Base-by-base conservation (phyloP, 2,329 filamentous ascomycete species). In the Colletotrichum sojae region DNA sequence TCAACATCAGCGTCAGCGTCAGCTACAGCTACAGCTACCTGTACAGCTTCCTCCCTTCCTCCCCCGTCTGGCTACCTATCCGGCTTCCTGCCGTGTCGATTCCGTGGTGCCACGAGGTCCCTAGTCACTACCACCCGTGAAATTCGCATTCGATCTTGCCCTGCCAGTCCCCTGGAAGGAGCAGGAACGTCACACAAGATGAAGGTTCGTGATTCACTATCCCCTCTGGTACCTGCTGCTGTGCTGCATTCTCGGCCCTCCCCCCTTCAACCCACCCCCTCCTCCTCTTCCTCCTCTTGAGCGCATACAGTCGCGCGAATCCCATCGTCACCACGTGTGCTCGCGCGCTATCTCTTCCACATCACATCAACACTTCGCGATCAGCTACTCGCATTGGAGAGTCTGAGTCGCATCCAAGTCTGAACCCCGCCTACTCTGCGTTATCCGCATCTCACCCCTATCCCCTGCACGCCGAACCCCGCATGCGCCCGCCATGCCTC, bases 111-210 rank as follows among this genome's bases (percentile, higher is more conserved):
- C 46, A 62, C 63, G 67, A 40, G 49, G 39, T 22, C 53, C 48
- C 65, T 40, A 61, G 54, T 65, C 66, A 62, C 61, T 60, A 63
- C 58, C 48, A 31, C 46, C 18, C 40, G 25, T 25, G 40, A n/a
- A n/a, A 43, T 15, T 69, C 63, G 36, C 31, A 67, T 51, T 25
- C 22, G 39, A 57, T 43, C 18, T 56, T 18, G 20, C 46, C 46
- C 12, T 31, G 43, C 49, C 45, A 16, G 31, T 51, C 31, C 27
- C 36, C 31, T 36, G 31, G 31, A 36, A 36, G 31, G 31, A 36
- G 31, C 63, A 57, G 55, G 51, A 59, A n/a, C 49, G 71, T 72
- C 45, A 58, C 65, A 71, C 71, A 71, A 72, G 61, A 72, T 72
- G 71, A 72, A 72, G 71, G 71, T 72, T 69, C 57, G 71, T 72